Evolutionary conservation across 306 rosid genomes (phyloP).

Genomic region (Luffa aegyptiaca): DNA sequence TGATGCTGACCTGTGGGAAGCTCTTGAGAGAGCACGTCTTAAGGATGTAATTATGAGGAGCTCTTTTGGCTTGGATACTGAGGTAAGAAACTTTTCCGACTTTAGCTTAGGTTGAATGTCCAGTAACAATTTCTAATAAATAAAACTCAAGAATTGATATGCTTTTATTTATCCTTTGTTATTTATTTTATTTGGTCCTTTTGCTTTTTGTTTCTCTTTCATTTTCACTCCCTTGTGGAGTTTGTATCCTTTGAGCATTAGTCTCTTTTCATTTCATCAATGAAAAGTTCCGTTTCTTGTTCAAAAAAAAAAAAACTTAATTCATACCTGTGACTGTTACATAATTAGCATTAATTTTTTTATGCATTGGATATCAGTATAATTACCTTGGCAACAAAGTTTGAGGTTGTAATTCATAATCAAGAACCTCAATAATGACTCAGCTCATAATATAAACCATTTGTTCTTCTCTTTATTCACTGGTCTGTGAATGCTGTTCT

Average conservation of each 20-base stretch:
- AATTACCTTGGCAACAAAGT: not conserved
- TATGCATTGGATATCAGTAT: not conserved
- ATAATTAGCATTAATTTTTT: not conserved
- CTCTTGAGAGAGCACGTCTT: conserved; percentile 71
- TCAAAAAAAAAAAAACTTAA: not conserved
- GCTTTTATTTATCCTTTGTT: no score
- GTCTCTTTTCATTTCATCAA: no score
- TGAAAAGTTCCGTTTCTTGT: no score
- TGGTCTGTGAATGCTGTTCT: not conserved
- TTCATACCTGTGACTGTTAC: not conserved
- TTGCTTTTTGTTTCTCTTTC: no score
- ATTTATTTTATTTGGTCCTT: no score
- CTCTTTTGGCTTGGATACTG: conserved; percentile 70
- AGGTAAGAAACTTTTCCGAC: conserved; percentile 29
- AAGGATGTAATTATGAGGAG: conserved; percentile 59
- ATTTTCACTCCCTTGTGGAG: no score
- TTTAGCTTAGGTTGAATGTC: not conserved
- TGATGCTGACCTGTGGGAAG: conserved; percentile 87
- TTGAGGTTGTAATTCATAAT: not conserved
- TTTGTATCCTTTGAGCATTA: no score
- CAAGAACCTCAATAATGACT: not conserved
- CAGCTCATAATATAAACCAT: not conserved
- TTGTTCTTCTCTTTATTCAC: not conserved
- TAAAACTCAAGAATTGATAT: not conserved
- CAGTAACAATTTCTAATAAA: not conserved